These are phyloP conservation scores for Xylaria scruposa DNA, from an alignment of 495 filamentous ascomycete species.

Conservation along the genomic window DNA sequence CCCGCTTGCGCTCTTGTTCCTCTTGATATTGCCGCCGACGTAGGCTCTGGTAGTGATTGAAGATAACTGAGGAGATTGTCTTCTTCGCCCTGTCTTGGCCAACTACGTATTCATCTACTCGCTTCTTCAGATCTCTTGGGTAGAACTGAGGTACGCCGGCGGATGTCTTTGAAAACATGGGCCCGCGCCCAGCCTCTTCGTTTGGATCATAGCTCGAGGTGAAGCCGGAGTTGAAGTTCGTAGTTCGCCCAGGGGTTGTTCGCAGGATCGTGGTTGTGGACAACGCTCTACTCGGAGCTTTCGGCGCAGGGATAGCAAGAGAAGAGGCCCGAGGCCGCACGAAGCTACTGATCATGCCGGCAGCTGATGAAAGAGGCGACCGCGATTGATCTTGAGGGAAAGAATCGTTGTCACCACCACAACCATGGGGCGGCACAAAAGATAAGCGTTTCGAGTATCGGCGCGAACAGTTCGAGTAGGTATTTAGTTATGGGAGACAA, in stretches of 20 bases:
- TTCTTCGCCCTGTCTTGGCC: conserved; percentile 98
- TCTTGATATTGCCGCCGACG: conserved; percentile 81
- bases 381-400: neutral
- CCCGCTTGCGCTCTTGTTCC: conserved; percentile 70
- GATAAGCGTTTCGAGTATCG: neutral
- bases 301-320: conserved; percentile 24
- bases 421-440: neutral
- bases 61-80: conserved; percentile 90
- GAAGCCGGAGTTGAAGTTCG: conserved; percentile 59
- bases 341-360: conserved; percentile 45
- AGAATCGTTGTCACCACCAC: neutral
- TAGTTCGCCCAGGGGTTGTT: conserved; percentile 40
- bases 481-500: neutral
- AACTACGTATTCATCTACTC: conserved; percentile 94
- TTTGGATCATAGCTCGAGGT: conserved; percentile 79
- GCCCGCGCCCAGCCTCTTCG: conserved; percentile 51
- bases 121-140: conserved; percentile 82
- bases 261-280: conserved; percentile 42
- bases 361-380: neutral
- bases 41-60: conserved; percentile 93
- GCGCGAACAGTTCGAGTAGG: neutral
- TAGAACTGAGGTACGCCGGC: conserved; percentile 76
- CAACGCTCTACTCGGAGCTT: conserved; percentile 36
- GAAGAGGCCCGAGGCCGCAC: conserved; percentile 39
- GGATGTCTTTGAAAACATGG: conserved; percentile 54